Percentiles rank a stretch among this genome's conserved stretches.
Evolutionary conservation across 2,329 filamentous ascomycete genomes (phyloP).

Genomic region (Penicillium aurantiogriseum): DNA sequence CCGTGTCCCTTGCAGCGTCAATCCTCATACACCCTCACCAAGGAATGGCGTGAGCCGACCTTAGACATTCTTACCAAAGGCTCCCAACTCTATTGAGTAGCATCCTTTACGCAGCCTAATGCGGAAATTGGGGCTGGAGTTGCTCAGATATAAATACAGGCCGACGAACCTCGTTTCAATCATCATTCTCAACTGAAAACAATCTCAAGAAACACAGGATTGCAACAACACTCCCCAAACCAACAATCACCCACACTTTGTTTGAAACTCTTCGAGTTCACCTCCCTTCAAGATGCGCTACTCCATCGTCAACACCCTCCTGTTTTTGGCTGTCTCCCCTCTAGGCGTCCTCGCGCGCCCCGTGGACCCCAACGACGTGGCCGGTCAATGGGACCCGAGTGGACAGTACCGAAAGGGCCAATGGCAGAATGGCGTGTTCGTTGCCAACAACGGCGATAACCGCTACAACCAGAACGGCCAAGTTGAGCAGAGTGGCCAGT

Average conservation of each 20-base stretch:
- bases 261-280: not conserved
- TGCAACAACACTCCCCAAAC: not conserved
- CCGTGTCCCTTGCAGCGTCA: constrained; percentile 19
- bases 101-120: constrained; percentile 9
- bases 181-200: constrained; percentile 14
- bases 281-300: constrained; percentile 18
- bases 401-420: constrained; percentile 24
- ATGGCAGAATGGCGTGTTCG: constrained; percentile 19
- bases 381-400: constrained; percentile 22
- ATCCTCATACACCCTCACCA: constrained; percentile 10
- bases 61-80: constrained; percentile 11
- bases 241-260: not conserved
- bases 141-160: constrained; percentile 20
- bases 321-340: constrained; percentile 23
- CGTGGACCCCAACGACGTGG: constrained; percentile 21
- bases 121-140: not conserved
- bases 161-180: not conserved
- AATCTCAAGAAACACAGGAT: constrained; percentile 6
- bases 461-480: constrained; percentile 3
- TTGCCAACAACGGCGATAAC: constrained; percentile 14
- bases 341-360: constrained; percentile 21
- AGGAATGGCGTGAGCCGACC: constrained; percentile 1
- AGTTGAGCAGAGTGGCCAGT: not conserved
- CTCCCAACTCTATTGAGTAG: not conserved
- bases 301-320: constrained; percentile 20